Conservation (phyloP, 2,329 filamentous ascomycete species). For the Sphaceloma murrayae region DNA sequence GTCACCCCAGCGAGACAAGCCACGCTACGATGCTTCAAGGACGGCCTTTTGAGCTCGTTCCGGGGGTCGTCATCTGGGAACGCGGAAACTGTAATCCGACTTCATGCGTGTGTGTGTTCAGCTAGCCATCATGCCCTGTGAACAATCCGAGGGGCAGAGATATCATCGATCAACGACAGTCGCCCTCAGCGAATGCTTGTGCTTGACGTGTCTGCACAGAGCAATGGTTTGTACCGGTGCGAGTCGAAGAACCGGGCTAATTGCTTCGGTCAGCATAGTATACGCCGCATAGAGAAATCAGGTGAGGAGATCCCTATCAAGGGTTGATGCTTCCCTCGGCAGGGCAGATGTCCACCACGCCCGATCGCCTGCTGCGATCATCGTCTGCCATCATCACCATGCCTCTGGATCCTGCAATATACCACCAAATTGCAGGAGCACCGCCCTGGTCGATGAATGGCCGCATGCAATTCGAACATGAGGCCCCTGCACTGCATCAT, state of each 20-base stretch:
- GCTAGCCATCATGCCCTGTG: not conserved
- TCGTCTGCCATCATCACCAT: constrained; percentile 8
- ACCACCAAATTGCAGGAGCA: constrained; percentile 14
- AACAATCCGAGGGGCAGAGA: not conserved
- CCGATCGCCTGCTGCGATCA: constrained; percentile 11
- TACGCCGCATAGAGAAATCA: not conserved
- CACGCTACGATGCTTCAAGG: constrained; percentile 3
- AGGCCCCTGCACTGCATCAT: constrained; percentile 8
- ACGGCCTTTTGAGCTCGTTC: constrained; percentile 1
- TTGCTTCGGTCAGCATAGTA: not conserved
- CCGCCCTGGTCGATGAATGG: constrained; percentile 8
- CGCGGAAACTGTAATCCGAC: not conserved
- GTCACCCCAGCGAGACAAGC: constrained; percentile 12
- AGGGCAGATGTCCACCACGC: not conserved
- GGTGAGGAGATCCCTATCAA: constrained; percentile 7
- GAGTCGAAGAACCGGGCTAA: not conserved
- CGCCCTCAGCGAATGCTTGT: not conserved
- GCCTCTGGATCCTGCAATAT: constrained; percentile 3
- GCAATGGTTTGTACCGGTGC: not conserved
- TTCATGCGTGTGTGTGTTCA: not conserved
- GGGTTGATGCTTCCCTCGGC: not conserved
- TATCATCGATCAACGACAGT: not conserved
- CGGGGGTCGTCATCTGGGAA: constrained; percentile 1
- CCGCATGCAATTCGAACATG: constrained; percentile 3
- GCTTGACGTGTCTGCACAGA: not conserved